Evolutionary conservation across 352 stramenopile species (phyloP), one percentile per base, ranked within the genome.

Genomic region (Phytophthora multivora): DNA sequence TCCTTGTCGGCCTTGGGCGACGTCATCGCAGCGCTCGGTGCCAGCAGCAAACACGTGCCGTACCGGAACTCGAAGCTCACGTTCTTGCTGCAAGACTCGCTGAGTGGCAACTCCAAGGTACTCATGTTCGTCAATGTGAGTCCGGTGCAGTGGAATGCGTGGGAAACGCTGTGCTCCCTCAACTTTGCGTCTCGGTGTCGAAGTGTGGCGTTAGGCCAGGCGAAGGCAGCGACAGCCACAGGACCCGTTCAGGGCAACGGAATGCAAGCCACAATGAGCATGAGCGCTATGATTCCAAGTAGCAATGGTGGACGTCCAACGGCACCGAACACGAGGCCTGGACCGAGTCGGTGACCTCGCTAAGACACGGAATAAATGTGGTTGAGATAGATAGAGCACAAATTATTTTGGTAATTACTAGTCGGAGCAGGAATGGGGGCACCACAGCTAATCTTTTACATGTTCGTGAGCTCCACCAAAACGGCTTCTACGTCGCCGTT

Each of bases 41-140:
- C 75, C 1, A 82, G 73, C 42, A 94, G 73, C 58, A 96, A 98
- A 64, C 95, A 99, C 73, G 89, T 99, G 15, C 96, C 95, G 13
- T 99, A 98, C 63, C 88, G 96, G 16, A 97, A 99, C 73, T 98
- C 90, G 8, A 99, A 99, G 70, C 85, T 99, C 21, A 97, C 88
- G 40, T 96, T 94, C 63, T 39, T 96, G 51, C 69, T 97, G 11
- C 86, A 96, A 67, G 86, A 95, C 42, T 93, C 75, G 16, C 60
- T 95, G 8, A 89, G 81, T 61, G 85, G 83, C 10, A 90, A 86
- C 55, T 92, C 83, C 13, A 94, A 95, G 53, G 81, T 90, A 49
- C 72, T 93, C 51, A 93, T 93, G 84, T 92, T 93, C 47, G 86
- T 91, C 25, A 97, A 97, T 63, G 74, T 97, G 43, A 93, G 83